These are phyloP conservation scores for Carpinus viminea DNA, from an alignment of 306 rosid genomes.

Conservation along the genomic window DNA sequence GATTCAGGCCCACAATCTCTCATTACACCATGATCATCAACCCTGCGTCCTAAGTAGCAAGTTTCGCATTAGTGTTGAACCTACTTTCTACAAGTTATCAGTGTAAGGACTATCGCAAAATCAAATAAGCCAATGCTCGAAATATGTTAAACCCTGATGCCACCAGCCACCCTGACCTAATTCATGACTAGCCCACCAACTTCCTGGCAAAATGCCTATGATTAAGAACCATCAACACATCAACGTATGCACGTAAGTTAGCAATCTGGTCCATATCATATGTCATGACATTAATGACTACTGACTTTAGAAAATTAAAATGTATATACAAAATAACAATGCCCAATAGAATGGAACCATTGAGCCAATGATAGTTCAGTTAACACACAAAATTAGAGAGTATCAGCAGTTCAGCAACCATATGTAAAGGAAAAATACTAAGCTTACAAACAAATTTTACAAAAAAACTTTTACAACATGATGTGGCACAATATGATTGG, in stretches of 20 bases:
- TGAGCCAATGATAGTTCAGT: conserved; percentile 17
- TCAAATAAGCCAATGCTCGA: neutral
- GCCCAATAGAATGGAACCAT: neutral
- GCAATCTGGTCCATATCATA: conserved; percentile 7
- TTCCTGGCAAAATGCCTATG: conserved; percentile 3
- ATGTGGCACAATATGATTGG: too few relatives aligned
- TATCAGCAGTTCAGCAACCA: conserved; percentile 16
- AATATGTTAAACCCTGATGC: neutral
- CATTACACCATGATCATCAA: conserved; percentile 8
- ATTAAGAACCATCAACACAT: conserved; percentile 11
- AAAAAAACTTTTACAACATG: too few relatives aligned
- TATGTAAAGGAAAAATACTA: neutral
- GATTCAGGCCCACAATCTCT: neutral
- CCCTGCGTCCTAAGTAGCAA: neutral
- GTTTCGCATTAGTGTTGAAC: neutral
- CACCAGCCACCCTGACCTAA: conserved; percentile 9
- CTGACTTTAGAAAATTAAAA: neutral
- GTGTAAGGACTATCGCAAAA: neutral
- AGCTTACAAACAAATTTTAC: too few relatives aligned
- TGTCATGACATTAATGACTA: neutral
- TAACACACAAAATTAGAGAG: neutral
- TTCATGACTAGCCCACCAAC: conserved; percentile 5
- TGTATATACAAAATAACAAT: neutral
- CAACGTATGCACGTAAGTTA: conserved; percentile 24
- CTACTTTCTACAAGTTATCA: conserved; percentile 12